phyloP scores from a whole-genome alignment of 2,329 filamentous ascomycete species.

The Blumeria graminis region DNA sequence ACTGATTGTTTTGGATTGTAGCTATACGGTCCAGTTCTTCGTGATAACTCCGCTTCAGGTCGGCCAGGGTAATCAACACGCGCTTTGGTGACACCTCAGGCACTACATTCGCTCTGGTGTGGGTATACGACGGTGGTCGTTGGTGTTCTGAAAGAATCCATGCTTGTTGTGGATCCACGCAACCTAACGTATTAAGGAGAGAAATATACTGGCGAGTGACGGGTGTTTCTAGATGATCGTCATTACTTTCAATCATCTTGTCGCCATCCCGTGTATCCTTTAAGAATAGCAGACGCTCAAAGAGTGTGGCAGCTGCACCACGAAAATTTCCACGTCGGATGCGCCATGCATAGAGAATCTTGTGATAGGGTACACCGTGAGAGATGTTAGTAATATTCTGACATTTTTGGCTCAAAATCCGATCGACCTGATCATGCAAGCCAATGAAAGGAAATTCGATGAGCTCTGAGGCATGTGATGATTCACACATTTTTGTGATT shows the following conservation, averaged over 20 bases:
- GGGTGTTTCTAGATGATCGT: constrained; percentile 34
- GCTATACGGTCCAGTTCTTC: constrained; percentile 70
- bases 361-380: constrained; percentile 49
- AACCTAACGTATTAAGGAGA: constrained; percentile 79
- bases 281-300: constrained; percentile 39
- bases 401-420: constrained; percentile 48
- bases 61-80: constrained; percentile 61
- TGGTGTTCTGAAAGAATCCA: constrained; percentile 44
- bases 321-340: constrained; percentile 73
- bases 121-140: constrained; percentile 10
- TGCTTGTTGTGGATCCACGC: constrained; percentile 56
- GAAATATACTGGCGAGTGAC: constrained; percentile 61
- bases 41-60: constrained; percentile 74
- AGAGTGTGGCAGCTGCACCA: constrained; percentile 40
- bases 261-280: constrained; percentile 33
- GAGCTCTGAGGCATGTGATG: constrained; percentile 39
- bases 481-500: constrained; percentile 42
- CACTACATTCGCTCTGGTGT: neutral
- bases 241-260: constrained; percentile 18
- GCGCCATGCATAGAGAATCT: constrained; percentile 78
- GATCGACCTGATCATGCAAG: constrained; percentile 56
- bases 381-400: constrained; percentile 41
- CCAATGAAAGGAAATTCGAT: constrained; percentile 57
- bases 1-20: constrained; percentile 72
- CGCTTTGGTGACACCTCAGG: constrained; percentile 26